phyloP scores from a whole-genome alignment of 148 eudicot genomes.

The Arbutus unedo region DNA sequence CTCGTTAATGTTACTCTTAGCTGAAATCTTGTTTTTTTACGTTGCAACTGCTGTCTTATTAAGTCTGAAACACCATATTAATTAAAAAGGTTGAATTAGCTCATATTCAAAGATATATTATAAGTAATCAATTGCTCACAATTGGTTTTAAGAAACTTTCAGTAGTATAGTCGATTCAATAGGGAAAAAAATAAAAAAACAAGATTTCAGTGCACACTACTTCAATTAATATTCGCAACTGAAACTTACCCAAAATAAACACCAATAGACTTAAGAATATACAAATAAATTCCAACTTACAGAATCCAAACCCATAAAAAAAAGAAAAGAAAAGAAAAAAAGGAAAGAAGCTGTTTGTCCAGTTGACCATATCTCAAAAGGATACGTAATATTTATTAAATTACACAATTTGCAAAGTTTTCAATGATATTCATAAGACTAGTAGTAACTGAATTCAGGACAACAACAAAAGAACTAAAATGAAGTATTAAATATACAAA shows the following conservation, averaged over 20 bases:
- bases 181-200: background rate
- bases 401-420: background rate
- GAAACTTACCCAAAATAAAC: background rate
- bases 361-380: background rate
- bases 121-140: too few species aligned
- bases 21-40: too few species aligned
- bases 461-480: background rate
- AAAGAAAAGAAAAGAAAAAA: background rate
- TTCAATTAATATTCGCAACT: background rate
- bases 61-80: too few species aligned
- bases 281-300: background rate
- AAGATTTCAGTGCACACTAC: background rate
- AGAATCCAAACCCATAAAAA: background rate
- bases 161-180: too few species aligned
- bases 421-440: background rate
- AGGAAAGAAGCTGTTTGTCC: background rate
- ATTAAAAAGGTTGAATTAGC: too few species aligned
- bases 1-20: too few species aligned
- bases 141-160: too few species aligned
- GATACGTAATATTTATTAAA: background rate
- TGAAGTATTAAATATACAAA: background rate
- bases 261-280: background rate
- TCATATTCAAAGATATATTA: too few species aligned
- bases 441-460: background rate
- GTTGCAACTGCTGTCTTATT: too few species aligned